Conservation (phyloP, 768 basidiomycete species). For the Boletus insuetus region DNA sequence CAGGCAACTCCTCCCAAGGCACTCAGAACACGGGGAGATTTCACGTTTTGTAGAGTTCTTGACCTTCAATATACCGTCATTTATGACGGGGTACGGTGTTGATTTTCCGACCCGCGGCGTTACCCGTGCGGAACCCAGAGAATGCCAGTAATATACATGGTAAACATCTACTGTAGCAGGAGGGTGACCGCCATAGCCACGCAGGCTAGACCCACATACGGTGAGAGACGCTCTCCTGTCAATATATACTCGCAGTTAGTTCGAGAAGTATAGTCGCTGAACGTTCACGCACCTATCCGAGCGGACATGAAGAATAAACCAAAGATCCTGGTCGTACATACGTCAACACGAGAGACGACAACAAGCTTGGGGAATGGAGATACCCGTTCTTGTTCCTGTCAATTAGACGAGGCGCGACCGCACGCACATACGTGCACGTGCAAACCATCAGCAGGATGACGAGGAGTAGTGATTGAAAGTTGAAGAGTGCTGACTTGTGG, state of each 20-base stretch:
- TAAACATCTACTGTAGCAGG: slow-evolving; percentile 38
- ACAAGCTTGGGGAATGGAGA: slow-evolving; percentile 14
- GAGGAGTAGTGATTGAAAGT: slow-evolving; percentile 93
- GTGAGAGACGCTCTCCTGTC: slow-evolving; percentile 94
- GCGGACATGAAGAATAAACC: slow-evolving; percentile 96
- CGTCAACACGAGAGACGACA: slow-evolving; percentile 2
- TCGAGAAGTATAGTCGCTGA: no score
- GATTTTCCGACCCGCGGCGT: no score
- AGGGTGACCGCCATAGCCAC: slow-evolving; percentile 87
- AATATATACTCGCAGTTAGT: neutral
- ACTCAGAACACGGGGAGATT: no score
- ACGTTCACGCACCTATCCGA: slow-evolving; percentile 85
- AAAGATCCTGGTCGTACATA: slow-evolving; percentile 65
- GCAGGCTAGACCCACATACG: slow-evolving; percentile 93
- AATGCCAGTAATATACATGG: neutral
- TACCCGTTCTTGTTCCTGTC: slow-evolving; percentile 96
- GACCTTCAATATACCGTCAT: no score
- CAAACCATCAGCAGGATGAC: slow-evolving; percentile 93
- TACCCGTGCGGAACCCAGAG: no score
- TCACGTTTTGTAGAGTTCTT: no score
- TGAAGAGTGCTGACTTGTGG: slow-evolving; percentile 90
- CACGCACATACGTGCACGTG: slow-evolving; percentile 94
- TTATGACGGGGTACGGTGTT: no score
- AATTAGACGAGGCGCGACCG: slow-evolving; percentile 83
- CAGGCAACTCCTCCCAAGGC: no score